Evolutionary conservation across 2,329 filamentous ascomycete genomes (phyloP), one percentile per base, ranked within the genome.

Genomic region (Colletotrichum eleusines): DNA sequence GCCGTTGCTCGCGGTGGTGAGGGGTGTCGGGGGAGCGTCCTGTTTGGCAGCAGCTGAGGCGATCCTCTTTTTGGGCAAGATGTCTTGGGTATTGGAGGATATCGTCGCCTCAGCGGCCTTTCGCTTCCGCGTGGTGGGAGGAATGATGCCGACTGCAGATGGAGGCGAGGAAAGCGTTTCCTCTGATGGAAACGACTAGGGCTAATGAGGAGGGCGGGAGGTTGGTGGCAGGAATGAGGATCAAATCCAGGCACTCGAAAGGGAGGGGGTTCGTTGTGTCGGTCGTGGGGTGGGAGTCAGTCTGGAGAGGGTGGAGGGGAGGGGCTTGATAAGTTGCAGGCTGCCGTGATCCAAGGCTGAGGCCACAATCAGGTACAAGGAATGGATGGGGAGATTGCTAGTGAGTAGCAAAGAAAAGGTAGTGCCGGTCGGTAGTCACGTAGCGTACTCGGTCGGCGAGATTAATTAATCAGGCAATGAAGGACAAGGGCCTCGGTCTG

Each of bases 101-200:
- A 85, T 84, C 85, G 85, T 87, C 86, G 87, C 88, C 88, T 90
- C 88, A 87, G 87, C 87, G 82, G 88, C 87, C 83, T 89, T 90
- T 81, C 88, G 86, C 81, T 90, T 90, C 77, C 86, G 84, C 75
- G 86, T 88, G 74, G 79, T 81, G 75, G 87, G 86, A 82, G 87
- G 84, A 89, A 90, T 90, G 78, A 81, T 90, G 87, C 76, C 82
- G 82, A 78, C 75, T 63, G 50, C 28, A 33, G 33, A 53, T 38
- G 42, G 66, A 50, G 63, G 71, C 53, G 63, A 55, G 62, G 63
- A 63, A 54, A 69, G 66, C 44, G 65, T 69, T 69, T 72, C 66
- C 66, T 55, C 50, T 35, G 33, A 31, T 61, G 66, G 59, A 66
- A 70, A 66, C 69, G 53, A 23, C 18, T 46, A 54, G 44, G n/a